These are phyloP conservation scores for Xerocomus amazonicus DNA, from an alignment of 1,284 basidiomycete species.

Conservation along the genomic window DNA sequence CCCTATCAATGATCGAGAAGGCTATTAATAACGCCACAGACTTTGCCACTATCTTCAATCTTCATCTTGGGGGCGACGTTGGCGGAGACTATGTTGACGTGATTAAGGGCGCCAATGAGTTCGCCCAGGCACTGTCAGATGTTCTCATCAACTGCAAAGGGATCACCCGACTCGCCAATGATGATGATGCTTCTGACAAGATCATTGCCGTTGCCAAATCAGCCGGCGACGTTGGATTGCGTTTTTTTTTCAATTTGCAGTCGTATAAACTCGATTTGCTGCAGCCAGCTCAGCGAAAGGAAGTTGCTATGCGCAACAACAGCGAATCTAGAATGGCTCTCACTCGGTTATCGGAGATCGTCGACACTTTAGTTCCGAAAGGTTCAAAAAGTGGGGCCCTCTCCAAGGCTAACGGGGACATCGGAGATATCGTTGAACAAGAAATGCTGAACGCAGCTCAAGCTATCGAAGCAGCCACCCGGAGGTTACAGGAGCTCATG, in stretches of 20 bases:
- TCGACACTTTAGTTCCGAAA: constrained; percentile 88
- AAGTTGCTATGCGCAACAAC: constrained; percentile 89
- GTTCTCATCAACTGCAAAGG: constrained; percentile 94
- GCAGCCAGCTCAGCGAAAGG: constrained; percentile 72
- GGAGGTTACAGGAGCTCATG: constrained; percentile 88
- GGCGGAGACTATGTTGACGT: constrained; percentile 97
- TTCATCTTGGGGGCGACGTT: constrained; percentile 83
- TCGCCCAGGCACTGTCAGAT: constrained; percentile 91
- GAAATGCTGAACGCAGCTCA: constrained; percentile 94
- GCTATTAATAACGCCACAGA: constrained; percentile 91
- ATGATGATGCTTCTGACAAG: constrained; percentile 90
- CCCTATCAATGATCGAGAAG: constrained; percentile 98
- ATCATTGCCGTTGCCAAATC: constrained; percentile 82
- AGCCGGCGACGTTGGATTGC: constrained; percentile 84
- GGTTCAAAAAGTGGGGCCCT: constrained; percentile 68
- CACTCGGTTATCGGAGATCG: constrained; percentile 79
- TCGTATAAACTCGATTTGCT: constrained; percentile 89
- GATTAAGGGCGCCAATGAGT: constrained; percentile 96
- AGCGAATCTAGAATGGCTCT: constrained; percentile 81
- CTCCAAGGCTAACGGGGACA: constrained; percentile 83
- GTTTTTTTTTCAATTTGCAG: constrained; percentile 94
- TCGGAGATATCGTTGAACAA: constrained; percentile 94
- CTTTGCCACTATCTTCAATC: constrained; percentile 92
- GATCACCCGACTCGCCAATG: constrained; percentile 86
- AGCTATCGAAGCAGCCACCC: constrained; percentile 92